Percentiles rank a stretch among this genome's conserved stretches.
phyloP scores from a whole-genome alignment of 805 yeast genomes.

The Pichia manshurica region DNA sequence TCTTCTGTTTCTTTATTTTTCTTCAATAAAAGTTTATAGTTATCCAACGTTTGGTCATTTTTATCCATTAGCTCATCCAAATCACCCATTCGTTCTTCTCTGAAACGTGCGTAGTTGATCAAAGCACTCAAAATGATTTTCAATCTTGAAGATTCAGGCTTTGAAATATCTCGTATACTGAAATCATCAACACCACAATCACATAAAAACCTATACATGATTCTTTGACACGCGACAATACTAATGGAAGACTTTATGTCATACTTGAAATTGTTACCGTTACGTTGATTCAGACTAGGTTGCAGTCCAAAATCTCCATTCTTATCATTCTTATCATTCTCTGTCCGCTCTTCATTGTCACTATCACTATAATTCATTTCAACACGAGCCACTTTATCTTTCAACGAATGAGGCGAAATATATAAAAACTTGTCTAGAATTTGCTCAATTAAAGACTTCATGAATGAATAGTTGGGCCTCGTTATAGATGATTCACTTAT shows the following conservation, averaged over 20 bases:
- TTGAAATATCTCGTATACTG: slow-evolving; percentile 62
- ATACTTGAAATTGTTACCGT: slow-evolving; percentile 11
- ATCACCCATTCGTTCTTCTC: slow-evolving; percentile 70
- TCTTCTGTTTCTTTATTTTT: slow-evolving; percentile 35
- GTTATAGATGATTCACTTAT: slow-evolving; percentile 26
- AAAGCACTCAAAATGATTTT: slow-evolving; percentile 71
- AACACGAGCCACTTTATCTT: slow-evolving; percentile 23
- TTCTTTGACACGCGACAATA: slow-evolving; percentile 52
- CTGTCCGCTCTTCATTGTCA: slow-evolving; percentile 4
- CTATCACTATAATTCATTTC: slow-evolving; percentile 17
- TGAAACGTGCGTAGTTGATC: slow-evolving; percentile 76
- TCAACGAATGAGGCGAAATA: slow-evolving; percentile 28
- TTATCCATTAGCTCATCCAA: slow-evolving; percentile 56
- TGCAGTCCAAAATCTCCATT: not conserved
- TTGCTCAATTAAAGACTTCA: slow-evolving; percentile 31
- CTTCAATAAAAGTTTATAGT: slow-evolving; percentile 38
- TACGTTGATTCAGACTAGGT: slow-evolving; percentile 6
- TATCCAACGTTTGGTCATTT: slow-evolving; percentile 45
- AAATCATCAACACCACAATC: slow-evolving; percentile 78
- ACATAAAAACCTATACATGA: slow-evolving; percentile 55
- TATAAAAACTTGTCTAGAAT: slow-evolving; percentile 31
- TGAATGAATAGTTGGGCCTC: slow-evolving; percentile 30
- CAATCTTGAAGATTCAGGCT: slow-evolving; percentile 68
- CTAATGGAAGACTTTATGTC: slow-evolving; percentile 36
- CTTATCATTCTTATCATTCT: not conserved